Percentiles rank a stretch among this genome's conserved stretches.
These are phyloP conservation scores for Hyaloscypha finlandica DNA, from an alignment of 495 filamentous ascomycete genomes.

Conservation along the genomic window DNA sequence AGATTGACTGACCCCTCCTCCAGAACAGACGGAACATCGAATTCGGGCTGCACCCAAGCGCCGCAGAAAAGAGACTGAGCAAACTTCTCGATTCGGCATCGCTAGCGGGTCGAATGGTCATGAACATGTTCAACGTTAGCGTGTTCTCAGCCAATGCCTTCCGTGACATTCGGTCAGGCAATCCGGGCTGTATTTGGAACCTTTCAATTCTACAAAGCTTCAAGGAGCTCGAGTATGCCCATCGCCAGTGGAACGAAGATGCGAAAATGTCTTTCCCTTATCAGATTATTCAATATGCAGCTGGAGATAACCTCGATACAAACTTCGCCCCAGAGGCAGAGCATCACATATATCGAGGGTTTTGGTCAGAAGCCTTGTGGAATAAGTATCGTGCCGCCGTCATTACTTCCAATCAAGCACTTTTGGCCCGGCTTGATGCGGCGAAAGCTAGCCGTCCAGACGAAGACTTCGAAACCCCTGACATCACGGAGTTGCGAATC, in stretches of 20 bases:
- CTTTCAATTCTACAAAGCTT: background rate
- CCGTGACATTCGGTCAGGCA: background rate
- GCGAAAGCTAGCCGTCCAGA: background rate
- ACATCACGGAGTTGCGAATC: background rate
- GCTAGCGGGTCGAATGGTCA: background rate
- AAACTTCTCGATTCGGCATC: constrained; percentile 6
- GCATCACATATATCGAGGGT: background rate
- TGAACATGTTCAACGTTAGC: constrained; percentile 6
- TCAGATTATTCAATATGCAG: background rate
- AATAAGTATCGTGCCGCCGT: constrained; percentile 1
- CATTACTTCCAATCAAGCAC: constrained; percentile 4
- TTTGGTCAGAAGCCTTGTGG: background rate
- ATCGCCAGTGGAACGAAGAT: background rate
- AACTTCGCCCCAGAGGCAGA: background rate
- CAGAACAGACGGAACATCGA: constrained; percentile 12
- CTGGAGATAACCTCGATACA: background rate
- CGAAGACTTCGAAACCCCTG: background rate
- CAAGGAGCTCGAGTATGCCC: background rate
- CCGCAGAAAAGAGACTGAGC: constrained; percentile 1
- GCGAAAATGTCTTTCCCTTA: background rate
- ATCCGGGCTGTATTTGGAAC: background rate
- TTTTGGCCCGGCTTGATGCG: background rate
- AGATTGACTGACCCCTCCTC: background rate
- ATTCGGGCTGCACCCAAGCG: background rate
- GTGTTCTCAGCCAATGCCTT: background rate